Evolutionary conservation across 2,329 filamentous ascomycete genomes (phyloP).

Genomic region (Leptographium radiaticola): DNA sequence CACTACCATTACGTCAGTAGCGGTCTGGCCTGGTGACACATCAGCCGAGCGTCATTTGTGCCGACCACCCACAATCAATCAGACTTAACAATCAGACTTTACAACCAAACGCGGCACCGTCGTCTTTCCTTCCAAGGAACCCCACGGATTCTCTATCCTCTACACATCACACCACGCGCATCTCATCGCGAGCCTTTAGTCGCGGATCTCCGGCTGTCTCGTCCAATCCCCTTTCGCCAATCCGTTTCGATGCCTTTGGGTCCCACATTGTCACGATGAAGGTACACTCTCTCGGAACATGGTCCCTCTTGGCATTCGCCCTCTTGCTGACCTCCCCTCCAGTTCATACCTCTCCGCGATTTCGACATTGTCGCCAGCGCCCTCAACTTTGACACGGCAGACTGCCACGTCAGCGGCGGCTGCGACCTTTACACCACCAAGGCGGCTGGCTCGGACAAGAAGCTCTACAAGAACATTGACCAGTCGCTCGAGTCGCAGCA

Average conservation of each 20-base stretch:
- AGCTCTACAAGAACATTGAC: constrained; percentile 92
- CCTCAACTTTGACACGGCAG: constrained; percentile 88
- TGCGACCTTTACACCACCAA: constrained; percentile 98
- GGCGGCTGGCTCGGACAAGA: constrained; percentile 89
- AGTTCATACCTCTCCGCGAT: constrained; percentile 87
- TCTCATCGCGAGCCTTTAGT: too few species aligned
- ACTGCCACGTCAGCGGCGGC: constrained; percentile 82
- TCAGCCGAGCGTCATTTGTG: too few species aligned
- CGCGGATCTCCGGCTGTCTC: neutral
- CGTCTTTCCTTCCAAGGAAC: too few species aligned
- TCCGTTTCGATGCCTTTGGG: neutral
- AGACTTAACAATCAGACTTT: too few species aligned
- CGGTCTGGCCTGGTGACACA: too few species aligned
- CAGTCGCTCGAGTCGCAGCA: constrained; percentile 83
- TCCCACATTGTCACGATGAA: constrained; percentile 1
- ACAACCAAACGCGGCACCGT: too few species aligned
- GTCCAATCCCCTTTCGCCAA: neutral
- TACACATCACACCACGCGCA: too few species aligned
- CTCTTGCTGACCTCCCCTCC: neutral
- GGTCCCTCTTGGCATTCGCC: neutral
- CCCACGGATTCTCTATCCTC: too few species aligned
- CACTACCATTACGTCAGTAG: too few species aligned
- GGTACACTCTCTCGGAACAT: neutral
- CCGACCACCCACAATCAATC: too few species aligned
- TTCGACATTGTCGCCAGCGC: constrained; percentile 87